Conservation (phyloP, 345 rosid species). For the Moricandia arvensis region DNA sequence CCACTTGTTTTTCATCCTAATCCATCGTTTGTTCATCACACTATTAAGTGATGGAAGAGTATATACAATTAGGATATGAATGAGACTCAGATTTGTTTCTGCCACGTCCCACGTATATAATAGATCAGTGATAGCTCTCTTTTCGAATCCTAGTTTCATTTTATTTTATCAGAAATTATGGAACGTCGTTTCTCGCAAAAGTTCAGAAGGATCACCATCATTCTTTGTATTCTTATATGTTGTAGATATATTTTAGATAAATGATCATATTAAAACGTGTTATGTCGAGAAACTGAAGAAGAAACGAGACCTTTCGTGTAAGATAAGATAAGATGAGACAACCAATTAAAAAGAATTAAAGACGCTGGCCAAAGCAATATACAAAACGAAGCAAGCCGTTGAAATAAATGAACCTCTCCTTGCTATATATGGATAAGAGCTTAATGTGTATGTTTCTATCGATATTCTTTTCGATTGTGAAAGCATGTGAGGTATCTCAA, state of each 20-base stretch:
- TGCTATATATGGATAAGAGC: constrained; percentile 23
- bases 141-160: not conserved
- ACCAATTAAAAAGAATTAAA: constrained; percentile 6
- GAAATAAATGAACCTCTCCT: constrained; percentile 1
- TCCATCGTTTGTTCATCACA: constrained; percentile 5
- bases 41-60: constrained; percentile 2
- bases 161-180: not conserved
- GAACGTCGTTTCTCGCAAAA: no score
- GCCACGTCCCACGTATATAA: not conserved
- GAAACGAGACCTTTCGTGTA: constrained; percentile 35
- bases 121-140: not conserved
- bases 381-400: constrained; percentile 13
- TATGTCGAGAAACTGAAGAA: constrained; percentile 2
- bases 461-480: constrained; percentile 3
- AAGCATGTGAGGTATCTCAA: not conserved
- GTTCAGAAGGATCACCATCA: no score
- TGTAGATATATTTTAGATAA: no score
- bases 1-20: constrained; percentile 23
- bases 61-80: constrained; percentile 11
- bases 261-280: no score
- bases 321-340: constrained; percentile 26
- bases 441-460: not conserved
- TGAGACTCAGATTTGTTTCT: constrained; percentile 11
- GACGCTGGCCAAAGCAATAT: constrained; percentile 2
- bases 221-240: no score